Percentiles rank a stretch among this genome's conserved stretches.
Evolutionary conservation across 345 rosid genomes (phyloP).

Genomic region (Diplotaxis tenuifolia): DNA sequence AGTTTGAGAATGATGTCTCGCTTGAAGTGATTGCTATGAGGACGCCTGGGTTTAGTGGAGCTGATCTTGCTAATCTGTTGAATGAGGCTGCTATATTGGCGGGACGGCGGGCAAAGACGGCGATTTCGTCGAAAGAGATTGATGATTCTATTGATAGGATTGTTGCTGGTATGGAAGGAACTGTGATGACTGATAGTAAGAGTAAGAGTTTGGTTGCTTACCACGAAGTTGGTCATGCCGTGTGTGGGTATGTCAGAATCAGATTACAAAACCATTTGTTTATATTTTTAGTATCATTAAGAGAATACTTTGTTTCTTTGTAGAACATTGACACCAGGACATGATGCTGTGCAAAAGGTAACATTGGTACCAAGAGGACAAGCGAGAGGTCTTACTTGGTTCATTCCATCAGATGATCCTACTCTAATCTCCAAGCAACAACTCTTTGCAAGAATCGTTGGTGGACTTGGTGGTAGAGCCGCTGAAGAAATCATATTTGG

Average conservation of each 20-base stretch:
- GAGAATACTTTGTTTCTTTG: background rate
- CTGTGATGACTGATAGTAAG: slow-evolving; percentile 8
- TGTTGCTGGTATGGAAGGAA: slow-evolving; percentile 5
- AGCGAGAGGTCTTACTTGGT: slow-evolving; percentile 98
- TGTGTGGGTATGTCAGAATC: background rate
- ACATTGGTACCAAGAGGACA: slow-evolving; percentile 93
- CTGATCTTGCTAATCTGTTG: background rate
- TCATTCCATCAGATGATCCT: slow-evolving; percentile 93
- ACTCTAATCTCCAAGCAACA: slow-evolving; percentile 94
- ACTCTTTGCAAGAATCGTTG: slow-evolving; percentile 95
- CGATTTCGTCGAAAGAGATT: background rate
- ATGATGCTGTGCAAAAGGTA: slow-evolving; percentile 94
- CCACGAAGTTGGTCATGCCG: slow-evolving; percentile 9
- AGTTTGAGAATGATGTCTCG: background rate
- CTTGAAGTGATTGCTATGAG: slow-evolving; percentile 3
- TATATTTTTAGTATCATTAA: too few species aligned
- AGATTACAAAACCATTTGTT: background rate
- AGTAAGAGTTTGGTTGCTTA: slow-evolving; percentile 1
- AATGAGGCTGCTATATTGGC: slow-evolving; percentile 1
- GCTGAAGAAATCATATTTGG: slow-evolving; percentile 96
- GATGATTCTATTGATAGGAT: background rate
- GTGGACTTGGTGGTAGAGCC: slow-evolving; percentile 97
- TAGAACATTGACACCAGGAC: slow-evolving; percentile 96
- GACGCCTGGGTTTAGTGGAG: background rate
- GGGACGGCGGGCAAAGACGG: background rate